Conservation (phyloP, 805 yeast species). For the Monosporozyma unispora region DNA sequence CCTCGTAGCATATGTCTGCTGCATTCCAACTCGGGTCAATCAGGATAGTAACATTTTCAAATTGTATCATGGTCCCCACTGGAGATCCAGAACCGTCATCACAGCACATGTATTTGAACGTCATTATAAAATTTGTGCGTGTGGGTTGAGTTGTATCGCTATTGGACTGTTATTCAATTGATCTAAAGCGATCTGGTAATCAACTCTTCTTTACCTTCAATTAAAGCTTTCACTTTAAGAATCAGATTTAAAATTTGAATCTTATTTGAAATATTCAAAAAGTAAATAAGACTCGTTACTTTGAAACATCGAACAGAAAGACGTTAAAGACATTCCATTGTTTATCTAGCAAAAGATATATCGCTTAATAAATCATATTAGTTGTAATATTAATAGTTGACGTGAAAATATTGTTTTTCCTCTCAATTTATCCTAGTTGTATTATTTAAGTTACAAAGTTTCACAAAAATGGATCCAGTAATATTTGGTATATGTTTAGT, state of each 20-base stretch:
- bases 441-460: neutral
- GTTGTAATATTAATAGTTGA: too few species aligned
- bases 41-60: conserved; percentile 48
- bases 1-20: conserved; percentile 29
- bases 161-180: too few species aligned
- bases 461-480: conserved; percentile 16
- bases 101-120: conserved; percentile 19
- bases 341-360: neutral
- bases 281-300: neutral
- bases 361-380: neutral
- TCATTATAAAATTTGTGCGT: conserved; percentile 9
- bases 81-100: conserved; percentile 23
- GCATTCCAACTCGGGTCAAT: conserved; percentile 79
- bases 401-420: neutral
- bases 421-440: neutral
- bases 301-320: neutral
- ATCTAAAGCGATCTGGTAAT: too few species aligned
- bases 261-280: neutral
- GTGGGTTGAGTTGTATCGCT: neutral
- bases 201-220: too few species aligned
- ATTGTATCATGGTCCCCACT: conserved; percentile 43
- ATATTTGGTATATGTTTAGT: conserved; percentile 82
- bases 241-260: neutral
- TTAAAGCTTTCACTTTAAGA: too few species aligned
- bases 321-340: neutral